Conservation (phyloP, 352 stramenopile genomes). For the Phytophthora niederhauseri region DNA sequence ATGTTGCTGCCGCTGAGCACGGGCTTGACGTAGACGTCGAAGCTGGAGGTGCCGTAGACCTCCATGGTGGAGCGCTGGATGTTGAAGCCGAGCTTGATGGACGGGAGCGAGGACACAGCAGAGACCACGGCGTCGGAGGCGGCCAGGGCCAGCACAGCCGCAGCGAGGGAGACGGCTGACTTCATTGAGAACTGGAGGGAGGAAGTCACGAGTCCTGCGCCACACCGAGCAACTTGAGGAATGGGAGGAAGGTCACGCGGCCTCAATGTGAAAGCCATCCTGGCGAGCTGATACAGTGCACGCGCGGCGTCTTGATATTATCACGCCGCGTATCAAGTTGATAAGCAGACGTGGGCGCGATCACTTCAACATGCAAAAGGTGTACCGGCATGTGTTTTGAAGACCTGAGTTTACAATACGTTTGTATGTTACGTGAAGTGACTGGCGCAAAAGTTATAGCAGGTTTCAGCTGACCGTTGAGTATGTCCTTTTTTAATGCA, state of each 20-base stretch:
- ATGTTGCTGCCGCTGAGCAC: constrained; percentile 29
- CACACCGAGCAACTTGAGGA: constrained; percentile 16
- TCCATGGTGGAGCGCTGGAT: constrained; percentile 61
- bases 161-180: constrained; percentile 1
- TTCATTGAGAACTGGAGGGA: constrained; percentile 17
- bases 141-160: not conserved
- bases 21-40: constrained; percentile 53
- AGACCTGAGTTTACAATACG: not conserved
- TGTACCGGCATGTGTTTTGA: constrained; percentile 18
- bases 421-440: not conserved
- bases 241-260: constrained; percentile 5
- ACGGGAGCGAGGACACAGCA: constrained; percentile 33
- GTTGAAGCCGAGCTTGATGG: constrained; percentile 46
- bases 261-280: constrained; percentile 26
- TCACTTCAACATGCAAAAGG: constrained; percentile 25
- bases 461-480: constrained; percentile 22
- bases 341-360: constrained; percentile 22
- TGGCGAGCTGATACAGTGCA: constrained; percentile 21
- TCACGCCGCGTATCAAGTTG: no score
- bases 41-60: constrained; percentile 48
- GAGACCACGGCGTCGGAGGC: constrained; percentile 14
- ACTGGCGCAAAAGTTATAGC: constrained; percentile 2
- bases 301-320: not conserved
- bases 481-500: constrained; percentile 4
- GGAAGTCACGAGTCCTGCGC: constrained; percentile 15